Evolutionary conservation across 352 stramenopile species (phyloP), one percentile per base, ranked within the genome.

Genomic region (Phytophthora sp.): DNA sequence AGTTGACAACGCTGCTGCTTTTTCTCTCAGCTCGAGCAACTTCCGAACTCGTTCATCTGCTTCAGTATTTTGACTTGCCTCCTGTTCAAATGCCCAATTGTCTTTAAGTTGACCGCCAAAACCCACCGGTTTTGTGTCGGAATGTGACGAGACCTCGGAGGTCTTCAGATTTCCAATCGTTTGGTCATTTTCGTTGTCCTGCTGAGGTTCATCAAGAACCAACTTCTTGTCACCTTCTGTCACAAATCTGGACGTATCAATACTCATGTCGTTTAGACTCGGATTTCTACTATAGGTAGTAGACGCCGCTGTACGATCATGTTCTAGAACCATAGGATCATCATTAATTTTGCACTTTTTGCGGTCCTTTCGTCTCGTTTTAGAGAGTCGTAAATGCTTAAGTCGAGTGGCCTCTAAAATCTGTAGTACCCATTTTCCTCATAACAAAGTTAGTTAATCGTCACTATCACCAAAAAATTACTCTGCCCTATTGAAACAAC

Each of bases 361-460:
- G 20, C 16, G 54, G 11, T 27, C 7, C 11, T 49, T 53, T 24
- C 18, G 12, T 31, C 44, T 55, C 44, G 62, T 71, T 44, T 59
- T 69, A 1, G 68, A 61, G 15, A 68, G 42, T 7, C 68, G 68
- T 36, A 79, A 50, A 20, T 69, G 64, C 20, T 75, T 76, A 1
- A 76, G 41, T 8, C 73, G 73, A 36, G 31, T 68, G 16, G 47
- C 53, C 21, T 80, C 69, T 36, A 79, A 39, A 49, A 66, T 57
- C 71, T 79, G 18, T 12, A 50, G 4, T 16, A 24, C 44, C 24
- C 30, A 47, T 7, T 13, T 33, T n/a, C n/a, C 29, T 12, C 29
- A 33, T 33, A 11, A 11, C 7, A 33, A 33, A 33, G 29, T 33
- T 33, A 33, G 29, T 33, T n/a, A n/a, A n/a, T n/a, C n/a, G n/a